Evolutionary conservation across 768 basidiomycete species (phyloP).

Genomic region (Suillus spraguei): DNA sequence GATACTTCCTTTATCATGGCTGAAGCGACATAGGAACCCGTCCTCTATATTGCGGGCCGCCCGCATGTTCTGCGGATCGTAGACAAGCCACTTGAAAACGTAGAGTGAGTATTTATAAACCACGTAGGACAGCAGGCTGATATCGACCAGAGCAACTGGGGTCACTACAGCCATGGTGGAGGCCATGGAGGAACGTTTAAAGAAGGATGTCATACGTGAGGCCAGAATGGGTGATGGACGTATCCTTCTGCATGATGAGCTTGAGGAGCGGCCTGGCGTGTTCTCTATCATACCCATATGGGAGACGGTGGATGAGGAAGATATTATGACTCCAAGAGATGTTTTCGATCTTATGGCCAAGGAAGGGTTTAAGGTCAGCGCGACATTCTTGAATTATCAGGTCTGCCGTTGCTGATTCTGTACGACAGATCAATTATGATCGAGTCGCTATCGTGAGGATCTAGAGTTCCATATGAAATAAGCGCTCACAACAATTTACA

Average conservation of each 20-base stretch:
- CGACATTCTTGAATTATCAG: slow-evolving; percentile 5
- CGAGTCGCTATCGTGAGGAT: slow-evolving; percentile 85
- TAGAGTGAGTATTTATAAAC: slow-evolving; percentile 63
- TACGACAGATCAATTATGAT: slow-evolving; percentile 73
- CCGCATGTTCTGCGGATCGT: slow-evolving; percentile 91
- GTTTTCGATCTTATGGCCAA: slow-evolving; percentile 73
- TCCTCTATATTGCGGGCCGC: slow-evolving; percentile 83
- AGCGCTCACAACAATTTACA: slow-evolving; percentile 34
- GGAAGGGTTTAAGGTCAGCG: slow-evolving; percentile 74
- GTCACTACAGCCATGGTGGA: slow-evolving; percentile 91
- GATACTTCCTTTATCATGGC: neutral
- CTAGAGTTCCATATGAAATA: slow-evolving; percentile 3
- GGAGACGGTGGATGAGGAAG: slow-evolving; percentile 81
- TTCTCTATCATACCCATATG: slow-evolving; percentile 94
- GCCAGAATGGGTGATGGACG: slow-evolving; percentile 69
- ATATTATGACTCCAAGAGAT: slow-evolving; percentile 87
- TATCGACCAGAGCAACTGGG: slow-evolving; percentile 75
- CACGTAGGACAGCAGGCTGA: neutral
- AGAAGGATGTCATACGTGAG: slow-evolving; percentile 85
- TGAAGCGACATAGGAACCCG: slow-evolving; percentile 69
- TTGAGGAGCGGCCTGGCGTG: slow-evolving; percentile 88
- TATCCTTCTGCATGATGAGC: slow-evolving; percentile 92
- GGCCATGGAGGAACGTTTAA: slow-evolving; percentile 85
- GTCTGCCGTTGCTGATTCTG: neutral
- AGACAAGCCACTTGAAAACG: slow-evolving; percentile 88